These are phyloP conservation scores for Phytophthora capsici DNA, from an alignment of 352 stramenopile genomes.

Conservation along the genomic window DNA sequence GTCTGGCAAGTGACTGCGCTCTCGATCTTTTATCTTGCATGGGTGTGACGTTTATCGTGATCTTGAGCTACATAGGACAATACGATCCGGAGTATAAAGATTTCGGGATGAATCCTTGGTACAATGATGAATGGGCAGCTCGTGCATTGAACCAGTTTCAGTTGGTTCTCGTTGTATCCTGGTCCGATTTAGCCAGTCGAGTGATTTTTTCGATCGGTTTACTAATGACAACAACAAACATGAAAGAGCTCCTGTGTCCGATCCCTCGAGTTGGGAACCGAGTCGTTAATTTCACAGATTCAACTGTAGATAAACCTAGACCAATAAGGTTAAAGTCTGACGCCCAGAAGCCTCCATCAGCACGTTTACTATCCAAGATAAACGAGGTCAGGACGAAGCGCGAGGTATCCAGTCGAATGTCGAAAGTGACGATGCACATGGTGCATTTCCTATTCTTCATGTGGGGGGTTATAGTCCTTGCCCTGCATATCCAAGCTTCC, in stretches of 20 bases:
- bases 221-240: slow-evolving; percentile 10
- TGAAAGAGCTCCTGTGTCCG: slow-evolving; percentile 12
- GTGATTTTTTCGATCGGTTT: slow-evolving; percentile 8
- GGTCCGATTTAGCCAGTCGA: slow-evolving; percentile 4
- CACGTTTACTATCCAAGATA: neutral
- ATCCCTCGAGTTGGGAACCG: neutral
- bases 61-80: slow-evolving; percentile 12
- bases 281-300: slow-evolving; percentile 5
- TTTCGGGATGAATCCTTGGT: slow-evolving; percentile 18
- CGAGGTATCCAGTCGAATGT: neutral
- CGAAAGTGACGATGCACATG: neutral
- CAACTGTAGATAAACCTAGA: neutral
- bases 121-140: slow-evolving; percentile 18
- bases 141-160: slow-evolving; percentile 20
- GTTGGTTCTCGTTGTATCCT: slow-evolving; percentile 10
- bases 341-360: neutral
- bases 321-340: slow-evolving; percentile 3
- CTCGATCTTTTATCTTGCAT: slow-evolving; percentile 20
- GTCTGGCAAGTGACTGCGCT: slow-evolving; percentile 11
- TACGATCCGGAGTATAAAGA: slow-evolving; percentile 8
- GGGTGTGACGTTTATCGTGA: slow-evolving; percentile 18
- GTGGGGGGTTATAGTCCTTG: slow-evolving; percentile 22
- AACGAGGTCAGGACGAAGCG: neutral
- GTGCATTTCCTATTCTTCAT: slow-evolving; percentile 9
- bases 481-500: slow-evolving; percentile 19